Base-by-base conservation (phyloP, 179 eudicot species). In the Actinidia arguta region DNA sequence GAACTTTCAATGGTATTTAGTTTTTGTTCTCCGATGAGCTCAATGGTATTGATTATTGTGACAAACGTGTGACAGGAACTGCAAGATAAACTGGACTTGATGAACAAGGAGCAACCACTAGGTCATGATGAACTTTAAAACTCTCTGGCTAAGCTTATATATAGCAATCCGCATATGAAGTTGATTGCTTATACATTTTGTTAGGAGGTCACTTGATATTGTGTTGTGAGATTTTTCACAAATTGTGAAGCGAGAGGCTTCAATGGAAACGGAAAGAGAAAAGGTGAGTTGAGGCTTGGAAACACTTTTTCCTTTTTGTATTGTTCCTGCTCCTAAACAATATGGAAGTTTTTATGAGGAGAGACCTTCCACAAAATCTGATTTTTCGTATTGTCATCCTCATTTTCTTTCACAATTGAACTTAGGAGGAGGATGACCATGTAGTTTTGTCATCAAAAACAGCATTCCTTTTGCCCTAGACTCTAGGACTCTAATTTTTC, bases 111-210 rank as follows among this genome's bases (percentile, higher is more conserved):
- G 85, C 90, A 87, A 80, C 95, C 96, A 0, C 83, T 79, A 39
- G 81, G 80, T 47, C 98, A 91, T 17, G 99, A 97, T 79, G 99
- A 97, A 88, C 93, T 97, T 27, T 88, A 84, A 39, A 85, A 66
- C 47, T 36, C 39, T 73, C 52, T 8, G 22, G 36, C 42, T 76
- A 50, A 31, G 25, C 2, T 39, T 54, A 70, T 39, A 55, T 73
- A 31, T 12, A 24, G 77, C 76, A 79, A 44, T 44, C 78, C 54
- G 69, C 48, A 39, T 62, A 10, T 31, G 68, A 79, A 73, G 62
- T 46, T 55, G 73, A 10, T 67, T 55, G 47, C 46, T 50, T 20
- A 27, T 52, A 81, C 31, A 3, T 67, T 75, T 74, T 31, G 56
- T 74, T 13, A 42, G 71, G 71, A 62, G 63, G 27, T 80, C 42